Conservation (phyloP, 805 yeast genomes). For the Metschnikowia santaceciliae region DNA sequence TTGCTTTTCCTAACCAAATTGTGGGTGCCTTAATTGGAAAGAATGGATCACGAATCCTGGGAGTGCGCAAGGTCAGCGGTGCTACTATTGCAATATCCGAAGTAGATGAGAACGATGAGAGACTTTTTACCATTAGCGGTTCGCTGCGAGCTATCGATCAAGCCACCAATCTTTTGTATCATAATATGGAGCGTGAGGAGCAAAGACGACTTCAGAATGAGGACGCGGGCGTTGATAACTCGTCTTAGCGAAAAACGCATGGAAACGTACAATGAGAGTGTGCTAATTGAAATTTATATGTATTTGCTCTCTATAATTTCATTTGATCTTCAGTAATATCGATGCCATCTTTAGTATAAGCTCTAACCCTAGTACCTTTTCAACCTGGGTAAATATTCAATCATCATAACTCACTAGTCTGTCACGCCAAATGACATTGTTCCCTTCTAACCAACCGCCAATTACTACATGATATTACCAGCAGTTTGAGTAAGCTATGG, state of each 20-base stretch:
- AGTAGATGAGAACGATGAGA: slow-evolving; percentile 56
- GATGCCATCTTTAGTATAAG: neutral
- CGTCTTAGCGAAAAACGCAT: neutral
- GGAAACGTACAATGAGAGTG: neutral
- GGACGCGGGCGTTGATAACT: neutral
- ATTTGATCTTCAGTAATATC: neutral
- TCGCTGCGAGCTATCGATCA: slow-evolving; percentile 50
- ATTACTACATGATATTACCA: neutral
- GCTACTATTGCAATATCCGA: slow-evolving; percentile 76
- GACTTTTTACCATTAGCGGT: slow-evolving; percentile 72
- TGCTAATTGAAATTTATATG: neutral
- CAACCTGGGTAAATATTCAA: neutral
- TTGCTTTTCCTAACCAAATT: slow-evolving; percentile 69
- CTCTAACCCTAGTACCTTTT: neutral
- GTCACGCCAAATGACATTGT: neutral
- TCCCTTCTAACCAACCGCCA: neutral
- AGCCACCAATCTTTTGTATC: slow-evolving; percentile 55
- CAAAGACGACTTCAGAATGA: slow-evolving; percentile 32
- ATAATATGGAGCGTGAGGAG: slow-evolving; percentile 56
- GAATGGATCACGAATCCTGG: slow-evolving; percentile 81
- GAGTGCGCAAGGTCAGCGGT: slow-evolving; percentile 72
- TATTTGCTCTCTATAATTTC: neutral
- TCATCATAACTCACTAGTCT: no score
- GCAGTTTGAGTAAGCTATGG: slow-evolving; percentile 7
- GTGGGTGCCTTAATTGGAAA: slow-evolving; percentile 91